Conservation (phyloP, 306 rosid species). For the Sophora flavescens region DNA sequence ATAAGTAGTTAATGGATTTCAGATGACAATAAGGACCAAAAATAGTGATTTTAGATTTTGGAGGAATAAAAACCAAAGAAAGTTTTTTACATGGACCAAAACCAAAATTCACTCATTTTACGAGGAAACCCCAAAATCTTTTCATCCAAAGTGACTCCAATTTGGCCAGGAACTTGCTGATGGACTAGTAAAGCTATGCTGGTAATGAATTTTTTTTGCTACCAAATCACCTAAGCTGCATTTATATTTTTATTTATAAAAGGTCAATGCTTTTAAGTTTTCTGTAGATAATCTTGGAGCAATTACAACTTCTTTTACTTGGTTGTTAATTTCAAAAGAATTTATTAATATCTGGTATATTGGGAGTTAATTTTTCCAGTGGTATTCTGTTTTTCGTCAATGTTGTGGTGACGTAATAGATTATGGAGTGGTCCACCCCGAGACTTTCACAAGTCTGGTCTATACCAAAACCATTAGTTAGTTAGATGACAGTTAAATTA, state of each 20-base stretch:
- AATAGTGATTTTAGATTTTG: no score
- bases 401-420: background rate
- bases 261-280: background rate
- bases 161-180: no score
- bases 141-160: no score
- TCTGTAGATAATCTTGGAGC: background rate
- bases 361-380: conserved; percentile 18
- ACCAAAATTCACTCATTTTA: no score
- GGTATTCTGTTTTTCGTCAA: conserved; percentile 4
- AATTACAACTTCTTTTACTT: conserved; percentile 12
- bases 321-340: conserved; percentile 5
- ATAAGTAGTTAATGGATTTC: no score
- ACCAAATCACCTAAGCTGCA: background rate
- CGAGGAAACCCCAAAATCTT: no score
- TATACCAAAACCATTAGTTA: no score
- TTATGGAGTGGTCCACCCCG: conserved; percentile 30
- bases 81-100: no score
- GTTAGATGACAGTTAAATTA: no score
- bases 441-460: conserved; percentile 13
- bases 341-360: conserved; percentile 3
- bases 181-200: background rate
- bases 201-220: background rate
- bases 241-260: background rate
- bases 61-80: no score
- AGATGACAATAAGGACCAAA: no score